Percentiles rank a stretch among this genome's conserved stretches.
Conservation (phyloP, 1,284 basidiomycete species). For the Sphaerobolus stellatus region DNA sequence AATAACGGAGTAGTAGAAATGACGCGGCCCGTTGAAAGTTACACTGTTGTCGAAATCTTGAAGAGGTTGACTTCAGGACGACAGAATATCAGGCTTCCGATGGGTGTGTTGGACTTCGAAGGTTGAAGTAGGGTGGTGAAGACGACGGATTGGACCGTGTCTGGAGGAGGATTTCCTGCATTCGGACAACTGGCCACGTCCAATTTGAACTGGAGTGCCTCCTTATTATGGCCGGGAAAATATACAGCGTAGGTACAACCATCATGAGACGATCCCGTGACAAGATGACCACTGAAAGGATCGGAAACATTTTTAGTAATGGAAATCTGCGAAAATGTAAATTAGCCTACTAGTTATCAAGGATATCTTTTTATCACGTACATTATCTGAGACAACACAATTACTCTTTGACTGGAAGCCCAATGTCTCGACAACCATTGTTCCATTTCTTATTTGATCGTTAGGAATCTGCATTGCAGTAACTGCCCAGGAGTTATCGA, state of each 20-base stretch:
- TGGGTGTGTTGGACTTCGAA: not conserved
- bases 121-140: slow-evolving; percentile 51
- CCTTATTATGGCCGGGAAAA: no score
- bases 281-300: no score
- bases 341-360: no score
- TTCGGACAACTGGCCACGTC: slow-evolving; percentile 6
- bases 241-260: no score
- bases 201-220: slow-evolving; percentile 41
- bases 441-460: slow-evolving; percentile 32
- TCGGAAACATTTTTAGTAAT: no score
- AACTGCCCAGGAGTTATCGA: slow-evolving; percentile 44
- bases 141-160: slow-evolving; percentile 46
- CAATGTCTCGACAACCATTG: slow-evolving; percentile 45
- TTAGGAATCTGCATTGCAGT: slow-evolving; percentile 41
- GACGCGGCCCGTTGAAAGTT: slow-evolving; percentile 20
- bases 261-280: no score
- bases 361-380: no score
- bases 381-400: slow-evolving; percentile 38
- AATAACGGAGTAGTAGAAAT: slow-evolving; percentile 13
- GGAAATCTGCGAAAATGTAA: no score
- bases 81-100: slow-evolving; percentile 46
- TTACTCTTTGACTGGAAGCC: slow-evolving; percentile 45
- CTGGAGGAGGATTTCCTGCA: slow-evolving; percentile 28
- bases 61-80: slow-evolving; percentile 40
- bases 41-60: slow-evolving; percentile 41